Evolutionary conservation across 148 eudicot species (phyloP), one percentile per base, ranked within the genome.

Genomic region (Persicaria maculosa): DNA sequence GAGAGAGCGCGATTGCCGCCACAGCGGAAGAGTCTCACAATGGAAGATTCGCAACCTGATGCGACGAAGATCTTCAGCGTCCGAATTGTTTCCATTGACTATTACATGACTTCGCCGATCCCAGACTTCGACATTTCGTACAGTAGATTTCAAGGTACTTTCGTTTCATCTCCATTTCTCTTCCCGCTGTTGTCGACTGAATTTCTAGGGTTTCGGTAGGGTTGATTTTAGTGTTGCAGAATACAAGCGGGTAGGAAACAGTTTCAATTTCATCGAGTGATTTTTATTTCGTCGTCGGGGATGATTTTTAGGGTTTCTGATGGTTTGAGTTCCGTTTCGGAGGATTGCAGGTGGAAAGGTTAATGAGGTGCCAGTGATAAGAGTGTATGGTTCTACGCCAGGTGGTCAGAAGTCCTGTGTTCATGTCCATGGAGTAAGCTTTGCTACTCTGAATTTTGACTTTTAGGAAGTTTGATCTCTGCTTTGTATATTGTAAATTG

Each of bases 391-490:
- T 0, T 83, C 99, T 1, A 95, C 99, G 44, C 91, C 97, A 22
- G 91, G 89, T 67, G 97, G 94, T 62, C 99, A 95, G 83, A 95
- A 92, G 81, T 78, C 96, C 75, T 95, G 99, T 74, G 75, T 92
- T 77, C 97, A 95, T 73, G 53, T 95, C 76, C 99, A 95, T 71
- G 82, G 85, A 45, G 98, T 95, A 92, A 73, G 65, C 52, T 73
- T 54, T 31, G 64, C 25, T 7, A 55, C 46, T 31, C 11, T 73
- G 75, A 54, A 43, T 73, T 50, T 72, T 50, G 19, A 31, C 44
- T 52, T 47, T 11, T 14, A 22, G 7, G 4, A 47, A 54, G 9
- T 45, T 44, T 74, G 17, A 46, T 44, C 54, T n/a, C 15, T 17
- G 36, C 53, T 52, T 53, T 73, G 44, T 52, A 4, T 44, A 22